Conservation (phyloP, 2,329 filamentous ascomycete species). For the Neonectria magnoliae region DNA sequence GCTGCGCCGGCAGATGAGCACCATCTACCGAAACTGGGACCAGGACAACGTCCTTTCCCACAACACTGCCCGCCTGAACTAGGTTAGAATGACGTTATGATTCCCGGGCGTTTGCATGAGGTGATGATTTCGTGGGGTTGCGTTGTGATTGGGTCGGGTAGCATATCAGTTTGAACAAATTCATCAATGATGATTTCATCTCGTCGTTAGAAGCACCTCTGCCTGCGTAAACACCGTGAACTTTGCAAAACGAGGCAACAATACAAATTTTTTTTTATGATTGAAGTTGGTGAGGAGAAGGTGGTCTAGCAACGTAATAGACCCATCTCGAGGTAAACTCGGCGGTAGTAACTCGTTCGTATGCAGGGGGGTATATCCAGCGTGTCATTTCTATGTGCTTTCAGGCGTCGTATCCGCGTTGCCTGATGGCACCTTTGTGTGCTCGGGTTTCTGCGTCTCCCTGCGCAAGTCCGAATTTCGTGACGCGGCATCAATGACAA, state of each 20-base stretch:
- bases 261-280: slow-evolving; percentile 39
- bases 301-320: slow-evolving; percentile 43
- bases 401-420: slow-evolving; percentile 37
- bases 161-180: slow-evolving; percentile 12
- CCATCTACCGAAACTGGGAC: slow-evolving; percentile 38
- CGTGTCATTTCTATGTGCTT: slow-evolving; percentile 45
- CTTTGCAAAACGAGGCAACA: slow-evolving; percentile 22
- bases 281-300: slow-evolving; percentile 41
- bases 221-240: slow-evolving; percentile 12
- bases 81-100: not conserved
- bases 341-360: slow-evolving; percentile 42
- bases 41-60: slow-evolving; percentile 31
- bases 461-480: slow-evolving; percentile 33
- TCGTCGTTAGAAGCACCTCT: slow-evolving; percentile 19
- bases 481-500: slow-evolving; percentile 36
- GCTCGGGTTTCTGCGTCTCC: slow-evolving; percentile 31
- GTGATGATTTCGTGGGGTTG: not conserved
- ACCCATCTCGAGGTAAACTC: slow-evolving; percentile 41
- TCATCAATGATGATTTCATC: slow-evolving; percentile 20
- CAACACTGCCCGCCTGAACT: slow-evolving; percentile 18
- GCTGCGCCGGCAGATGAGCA: slow-evolving; percentile 36
- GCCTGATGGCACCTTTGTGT: slow-evolving; percentile 38
- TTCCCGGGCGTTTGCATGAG: not conserved
- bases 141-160: not conserved
- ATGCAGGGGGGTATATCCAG: slow-evolving; percentile 46